Evolutionary conservation across 352 stramenopile genomes (phyloP), one percentile per base, ranked within the genome.

Genomic region (Phytophthora sansomeana): DNA sequence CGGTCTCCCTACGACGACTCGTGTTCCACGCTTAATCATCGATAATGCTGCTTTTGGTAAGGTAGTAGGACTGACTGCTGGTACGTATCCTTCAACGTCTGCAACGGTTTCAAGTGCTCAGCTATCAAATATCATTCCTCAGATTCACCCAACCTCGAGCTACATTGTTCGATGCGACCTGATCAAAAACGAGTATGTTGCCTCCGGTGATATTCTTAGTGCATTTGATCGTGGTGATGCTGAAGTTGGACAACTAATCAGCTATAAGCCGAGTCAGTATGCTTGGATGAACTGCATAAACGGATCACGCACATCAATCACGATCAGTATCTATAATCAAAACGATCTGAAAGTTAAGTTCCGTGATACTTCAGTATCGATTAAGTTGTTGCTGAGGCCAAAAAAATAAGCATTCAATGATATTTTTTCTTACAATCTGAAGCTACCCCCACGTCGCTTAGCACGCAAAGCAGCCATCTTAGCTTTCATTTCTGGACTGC

Each of bases 1-100:
- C 7, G 57, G 57, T 10, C 19, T 65, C 1, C 57, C 57, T 0
- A 58, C 57, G 21, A 58, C 47, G 0, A 29, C 57, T 2, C 46
- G 46, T 24, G 57, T 57, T 9, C 47, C 57, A 13, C 57, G 57
- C 53, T 36, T 65, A 28, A 56, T 64, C 14, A 56, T 64, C 32
- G 47, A 55, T 39, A 63, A 63, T 38, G 33, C 33, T 38, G 21
- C 35, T 4, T 64, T 64, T 44, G 56, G 46, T 39, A 51, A 42
- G 57, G 38, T 65, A 8, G 2, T 65, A 26, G 47, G 57, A 2
- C 41, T 65, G 7, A 57, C 32, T 0, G 14, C 38, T n/a, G 47
- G 13, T 30, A 58, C 57, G 6, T 65, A 65, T 21, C 46, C 57
- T 24, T 7, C 46, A 24, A 16, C 57, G 41, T 33, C 44, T n/a